phyloP scores from a whole-genome alignment of 1,139 yeast genomes.

The Yamadazyma spencermartinsiae region DNA sequence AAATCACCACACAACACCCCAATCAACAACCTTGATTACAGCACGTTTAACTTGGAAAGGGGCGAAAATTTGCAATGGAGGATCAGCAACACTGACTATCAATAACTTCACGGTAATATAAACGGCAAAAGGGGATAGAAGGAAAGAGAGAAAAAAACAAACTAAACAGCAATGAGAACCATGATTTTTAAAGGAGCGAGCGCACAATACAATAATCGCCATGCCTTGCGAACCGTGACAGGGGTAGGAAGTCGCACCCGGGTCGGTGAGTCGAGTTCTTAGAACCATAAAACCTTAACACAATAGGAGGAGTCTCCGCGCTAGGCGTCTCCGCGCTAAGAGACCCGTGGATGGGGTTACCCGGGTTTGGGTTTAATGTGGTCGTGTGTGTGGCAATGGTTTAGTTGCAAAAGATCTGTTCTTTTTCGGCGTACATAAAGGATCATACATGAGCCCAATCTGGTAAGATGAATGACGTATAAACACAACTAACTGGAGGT shows the following conservation, averaged over 20 bases:
- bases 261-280: too few species aligned
- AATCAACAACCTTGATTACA: too few species aligned
- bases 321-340: too few species aligned
- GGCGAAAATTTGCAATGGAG: too few species aligned
- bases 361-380: background rate
- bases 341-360: background rate
- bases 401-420: conserved; percentile 1
- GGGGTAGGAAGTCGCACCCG: too few species aligned
- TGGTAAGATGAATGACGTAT: too few species aligned
- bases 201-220: background rate
- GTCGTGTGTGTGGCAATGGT: background rate
- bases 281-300: conserved; percentile 1
- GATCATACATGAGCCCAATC: background rate
- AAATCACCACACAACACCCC: too few species aligned
- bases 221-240: too few species aligned
- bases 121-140: background rate
- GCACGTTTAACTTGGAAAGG: too few species aligned
- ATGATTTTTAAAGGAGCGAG: background rate
- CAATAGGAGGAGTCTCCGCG: background rate
- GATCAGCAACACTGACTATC: too few species aligned
- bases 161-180: background rate
- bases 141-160: conserved; percentile 1
- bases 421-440: background rate
- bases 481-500: too few species aligned
- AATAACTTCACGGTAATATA: background rate